phyloP scores from a whole-genome alignment of 192 early-diverging fungal genomes.

The Phycomyces blakesleeanus region DNA sequence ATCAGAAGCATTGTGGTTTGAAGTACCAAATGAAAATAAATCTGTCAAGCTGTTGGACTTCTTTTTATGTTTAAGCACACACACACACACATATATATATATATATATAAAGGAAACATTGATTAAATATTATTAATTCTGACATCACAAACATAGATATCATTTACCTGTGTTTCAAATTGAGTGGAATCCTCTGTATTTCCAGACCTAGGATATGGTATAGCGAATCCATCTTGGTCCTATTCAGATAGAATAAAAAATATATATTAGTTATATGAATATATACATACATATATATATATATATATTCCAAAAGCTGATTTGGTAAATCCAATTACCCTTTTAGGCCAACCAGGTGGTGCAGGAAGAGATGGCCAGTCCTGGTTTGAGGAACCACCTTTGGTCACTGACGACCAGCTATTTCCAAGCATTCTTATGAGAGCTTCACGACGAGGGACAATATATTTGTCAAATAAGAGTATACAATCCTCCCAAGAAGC shows the following conservation, averaged over 20 bases:
- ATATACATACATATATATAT: no score
- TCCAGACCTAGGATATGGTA: neutral
- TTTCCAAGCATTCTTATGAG: neutral
- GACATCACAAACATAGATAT: no score
- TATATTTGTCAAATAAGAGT: neutral
- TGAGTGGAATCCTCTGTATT: neutral
- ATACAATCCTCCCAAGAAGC: neutral
- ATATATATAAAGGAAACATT: no score
- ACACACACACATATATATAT: no score
- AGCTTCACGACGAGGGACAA: conserved; percentile 2
- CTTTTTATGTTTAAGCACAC: no score
- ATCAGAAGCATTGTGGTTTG: no score
- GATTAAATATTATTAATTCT: no score
- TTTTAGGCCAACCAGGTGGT: neutral
- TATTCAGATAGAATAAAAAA: neutral
- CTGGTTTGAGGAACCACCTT: neutral
- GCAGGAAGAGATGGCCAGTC: no score
- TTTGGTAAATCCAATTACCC: neutral
- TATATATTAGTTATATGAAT: no score
- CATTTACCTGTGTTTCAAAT: no score
- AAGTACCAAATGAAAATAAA: no score
- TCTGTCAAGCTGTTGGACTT: no score
- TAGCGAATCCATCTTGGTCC: conserved; percentile 8
- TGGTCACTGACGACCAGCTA: neutral
- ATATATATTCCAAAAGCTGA: neutral